These are phyloP conservation scores for Taphrina pruni DNA, from an alignment of 1,139 yeast species.

Conservation along the genomic window DNA sequence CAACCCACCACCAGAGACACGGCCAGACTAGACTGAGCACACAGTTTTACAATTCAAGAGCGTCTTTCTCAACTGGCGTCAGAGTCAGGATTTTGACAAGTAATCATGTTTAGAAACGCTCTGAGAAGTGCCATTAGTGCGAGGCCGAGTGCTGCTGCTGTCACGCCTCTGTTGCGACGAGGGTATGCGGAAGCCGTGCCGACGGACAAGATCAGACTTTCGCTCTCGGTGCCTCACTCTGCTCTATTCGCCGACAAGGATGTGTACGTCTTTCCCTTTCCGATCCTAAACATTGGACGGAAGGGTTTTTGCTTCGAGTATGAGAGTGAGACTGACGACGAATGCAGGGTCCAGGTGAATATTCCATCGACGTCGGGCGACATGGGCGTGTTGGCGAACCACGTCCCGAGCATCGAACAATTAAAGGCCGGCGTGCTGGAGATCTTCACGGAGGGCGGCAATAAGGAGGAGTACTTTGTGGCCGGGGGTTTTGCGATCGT, in stretches of 20 bases:
- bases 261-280: constrained; percentile 47
- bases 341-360: constrained; percentile 80
- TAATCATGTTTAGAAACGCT: constrained; percentile 37
- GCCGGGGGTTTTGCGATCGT: constrained; percentile 98
- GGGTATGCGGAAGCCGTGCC: constrained; percentile 56
- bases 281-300: constrained; percentile 5
- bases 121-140: constrained; percentile 29
- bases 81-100: too few relatives aligned
- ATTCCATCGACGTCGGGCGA: constrained; percentile 96
- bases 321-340: constrained; percentile 3
- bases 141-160: constrained; percentile 1
- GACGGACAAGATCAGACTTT: constrained; percentile 80
- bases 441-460: constrained; percentile 78
- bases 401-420: constrained; percentile 97
- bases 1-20: neutral
- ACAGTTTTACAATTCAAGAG: neutral
- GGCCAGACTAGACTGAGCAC: neutral
- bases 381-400: constrained; percentile 96
- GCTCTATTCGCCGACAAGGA: constrained; percentile 41
- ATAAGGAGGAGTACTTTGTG: constrained; percentile 80
- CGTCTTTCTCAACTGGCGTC: neutral
- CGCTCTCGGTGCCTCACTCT: constrained; percentile 83
- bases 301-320: too few relatives aligned
- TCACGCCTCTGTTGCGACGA: constrained; percentile 26
- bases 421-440: constrained; percentile 95